Evolutionary conservation across 2,329 filamentous ascomycete genomes (phyloP).

Genomic region (Lecanicillium sp.): DNA sequence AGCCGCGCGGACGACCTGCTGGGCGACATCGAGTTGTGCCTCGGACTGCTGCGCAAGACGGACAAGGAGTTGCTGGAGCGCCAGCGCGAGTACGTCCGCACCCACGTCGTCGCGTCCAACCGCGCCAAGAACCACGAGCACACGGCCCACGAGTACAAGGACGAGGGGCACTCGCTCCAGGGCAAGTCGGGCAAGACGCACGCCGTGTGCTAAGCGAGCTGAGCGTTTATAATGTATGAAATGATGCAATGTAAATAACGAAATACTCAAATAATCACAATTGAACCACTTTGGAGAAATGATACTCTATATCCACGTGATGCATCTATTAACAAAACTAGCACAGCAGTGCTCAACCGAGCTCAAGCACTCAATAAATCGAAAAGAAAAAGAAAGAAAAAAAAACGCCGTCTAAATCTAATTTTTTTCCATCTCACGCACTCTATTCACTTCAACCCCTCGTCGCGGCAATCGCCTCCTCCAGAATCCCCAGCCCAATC

Average conservation of each 20-base stretch:
- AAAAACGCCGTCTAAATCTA: not conserved
- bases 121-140: constrained; percentile 47
- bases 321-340: too few relatives aligned
- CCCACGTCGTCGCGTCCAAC: constrained; percentile 47
- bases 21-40: constrained; percentile 69
- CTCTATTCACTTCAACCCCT: constrained; percentile 19
- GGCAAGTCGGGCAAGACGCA: constrained; percentile 90
- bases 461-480: constrained; percentile 52
- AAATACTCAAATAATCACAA: too few relatives aligned
- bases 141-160: constrained; percentile 40
- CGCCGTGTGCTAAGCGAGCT: constrained; percentile 60
- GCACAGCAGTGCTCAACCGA: too few relatives aligned
- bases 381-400: too few relatives aligned
- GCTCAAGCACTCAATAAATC: too few relatives aligned
- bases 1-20: constrained; percentile 75
- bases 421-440: not conserved
- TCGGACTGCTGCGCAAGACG: constrained; percentile 65
- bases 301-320: too few relatives aligned
- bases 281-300: too few relatives aligned
- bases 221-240: not conserved
- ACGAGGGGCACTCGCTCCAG: constrained; percentile 81
- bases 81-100: constrained; percentile 60
- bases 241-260: not conserved
- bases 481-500: constrained; percentile 69
- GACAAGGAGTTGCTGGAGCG: constrained; percentile 65